These are phyloP conservation scores for Phytopythium ostracodes DNA, from an alignment of 352 stramenopile genomes.

Conservation along the genomic window DNA sequence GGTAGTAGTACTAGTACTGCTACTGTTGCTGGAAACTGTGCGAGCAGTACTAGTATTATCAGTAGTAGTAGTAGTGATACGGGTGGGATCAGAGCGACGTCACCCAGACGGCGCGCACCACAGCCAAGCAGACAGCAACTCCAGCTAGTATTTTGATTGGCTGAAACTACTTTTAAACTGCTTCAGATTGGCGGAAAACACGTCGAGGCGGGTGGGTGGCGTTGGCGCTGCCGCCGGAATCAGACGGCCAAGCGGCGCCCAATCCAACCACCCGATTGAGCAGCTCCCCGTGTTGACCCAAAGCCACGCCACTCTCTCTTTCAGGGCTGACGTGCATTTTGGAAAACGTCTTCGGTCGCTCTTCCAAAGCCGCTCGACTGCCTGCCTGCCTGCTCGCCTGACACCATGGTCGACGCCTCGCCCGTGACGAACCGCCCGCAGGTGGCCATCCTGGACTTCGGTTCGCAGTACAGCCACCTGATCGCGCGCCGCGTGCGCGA, in stretches of 20 bases:
- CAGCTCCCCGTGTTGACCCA: too few relatives aligned
- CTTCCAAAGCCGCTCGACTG: too few relatives aligned
- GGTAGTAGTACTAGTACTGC: too few relatives aligned
- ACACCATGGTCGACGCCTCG: conserved; percentile 58
- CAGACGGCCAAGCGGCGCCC: conserved; percentile 26
- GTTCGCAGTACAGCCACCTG: conserved; percentile 99
- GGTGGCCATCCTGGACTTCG: conserved; percentile 99
- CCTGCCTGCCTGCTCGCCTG: conserved; percentile 4
- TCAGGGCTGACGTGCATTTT: background rate
- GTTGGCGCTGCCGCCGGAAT: conserved; percentile 7
- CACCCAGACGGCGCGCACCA: too few relatives aligned
- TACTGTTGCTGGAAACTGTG: too few relatives aligned
- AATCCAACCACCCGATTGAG: conserved; percentile 5
- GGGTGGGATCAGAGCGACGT: too few relatives aligned
- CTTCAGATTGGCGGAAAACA: conserved; percentile 27
- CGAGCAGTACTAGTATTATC: too few relatives aligned
- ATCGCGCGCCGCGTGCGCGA: conserved; percentile 98
- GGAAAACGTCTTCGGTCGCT: background rate
- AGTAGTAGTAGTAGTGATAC: too few relatives aligned
- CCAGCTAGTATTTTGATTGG: conserved; percentile 13
- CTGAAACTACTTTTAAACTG: conserved; percentile 7
- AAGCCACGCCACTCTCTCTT: background rate
- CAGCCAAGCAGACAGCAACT: background rate
- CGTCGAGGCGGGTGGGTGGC: background rate
- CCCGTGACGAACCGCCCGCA: conserved; percentile 91